A percentile compares a stretch with the other conserved stretches of the same genome.
Conservation (phyloP, 257 asterid species). For the Solanum pennellii region DNA sequence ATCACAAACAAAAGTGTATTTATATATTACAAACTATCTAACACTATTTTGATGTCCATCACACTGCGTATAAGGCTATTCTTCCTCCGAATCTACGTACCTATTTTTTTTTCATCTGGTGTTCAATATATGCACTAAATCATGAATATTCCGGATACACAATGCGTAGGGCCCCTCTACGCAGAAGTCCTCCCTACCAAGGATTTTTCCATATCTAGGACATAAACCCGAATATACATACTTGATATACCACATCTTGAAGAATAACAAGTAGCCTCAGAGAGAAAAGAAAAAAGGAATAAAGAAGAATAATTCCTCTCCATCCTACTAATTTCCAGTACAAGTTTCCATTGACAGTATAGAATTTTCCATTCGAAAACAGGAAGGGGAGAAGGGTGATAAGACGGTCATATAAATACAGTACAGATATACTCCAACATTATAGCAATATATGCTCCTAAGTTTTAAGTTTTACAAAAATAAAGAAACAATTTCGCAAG, state of each 20-base stretch:
- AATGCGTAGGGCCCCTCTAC: fast-evolving
- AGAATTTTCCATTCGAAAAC: not conserved
- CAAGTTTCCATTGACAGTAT: slow-evolving; percentile 14
- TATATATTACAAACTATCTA: not conserved
- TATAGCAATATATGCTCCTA: slow-evolving; percentile 16
- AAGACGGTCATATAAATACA: not conserved
- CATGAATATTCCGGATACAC: no score
- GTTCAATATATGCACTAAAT: fast-evolving
- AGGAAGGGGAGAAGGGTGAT: not conserved
- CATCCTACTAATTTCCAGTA: slow-evolving; percentile 9
- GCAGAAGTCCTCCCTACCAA: no score
- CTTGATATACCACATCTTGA: no score
- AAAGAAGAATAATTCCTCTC: not conserved
- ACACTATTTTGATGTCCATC: not conserved
- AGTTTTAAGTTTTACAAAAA: slow-evolving; percentile 7
- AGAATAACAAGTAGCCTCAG: not conserved
- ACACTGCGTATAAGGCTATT: not conserved
- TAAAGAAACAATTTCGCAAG: slow-evolving; percentile 7
- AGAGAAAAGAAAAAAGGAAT: not conserved
- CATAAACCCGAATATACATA: no score
- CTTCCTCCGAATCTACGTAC: no score
- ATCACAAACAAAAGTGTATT: no score
- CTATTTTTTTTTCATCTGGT: no score
- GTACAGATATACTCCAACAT: slow-evolving; percentile 22
- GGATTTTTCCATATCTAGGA: no score